Conservation (phyloP, 805 yeast genomes). For the Cyberlindnera euphorbiiphila region DNA sequence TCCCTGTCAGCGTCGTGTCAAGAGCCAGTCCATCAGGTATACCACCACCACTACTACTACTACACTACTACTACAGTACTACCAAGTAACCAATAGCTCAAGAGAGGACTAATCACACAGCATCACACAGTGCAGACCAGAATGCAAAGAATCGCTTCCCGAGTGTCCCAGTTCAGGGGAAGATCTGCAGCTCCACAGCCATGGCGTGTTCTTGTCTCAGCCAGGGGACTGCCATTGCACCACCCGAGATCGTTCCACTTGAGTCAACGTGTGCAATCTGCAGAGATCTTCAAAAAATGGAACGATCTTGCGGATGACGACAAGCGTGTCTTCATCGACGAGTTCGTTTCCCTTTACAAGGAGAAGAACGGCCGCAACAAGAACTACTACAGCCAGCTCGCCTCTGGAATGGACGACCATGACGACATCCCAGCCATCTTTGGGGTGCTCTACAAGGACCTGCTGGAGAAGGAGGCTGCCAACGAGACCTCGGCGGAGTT, state of each 20-base stretch:
- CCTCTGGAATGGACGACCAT: conserved; percentile 35
- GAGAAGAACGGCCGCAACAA: conserved; percentile 33
- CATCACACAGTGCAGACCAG: no score
- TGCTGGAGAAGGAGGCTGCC: conserved; percentile 21
- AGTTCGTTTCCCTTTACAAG: conserved; percentile 30
- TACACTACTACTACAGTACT: no score
- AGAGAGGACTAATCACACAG: no score
- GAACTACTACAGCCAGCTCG: conserved; percentile 33
- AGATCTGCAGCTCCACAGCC: background rate
- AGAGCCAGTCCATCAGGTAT: no score
- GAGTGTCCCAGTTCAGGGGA: no score
- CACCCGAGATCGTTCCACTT: conserved; percentile 18
- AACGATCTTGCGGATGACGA: conserved; percentile 25
- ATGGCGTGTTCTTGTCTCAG: background rate
- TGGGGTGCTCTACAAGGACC: conserved; percentile 36
- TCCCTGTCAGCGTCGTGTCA: no score
- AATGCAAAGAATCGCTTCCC: no score
- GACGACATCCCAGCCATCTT: conserved; percentile 36
- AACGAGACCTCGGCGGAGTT: conserved; percentile 25
- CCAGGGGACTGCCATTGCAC: background rate
- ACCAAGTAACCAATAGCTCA: no score
- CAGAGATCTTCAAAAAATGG: conserved; percentile 22
- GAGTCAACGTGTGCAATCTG: background rate
- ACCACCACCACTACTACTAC: no score
- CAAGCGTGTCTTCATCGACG: conserved; percentile 29